Conservation (phyloP, 1,139 yeast species). For the Diutina mesorugosa region DNA sequence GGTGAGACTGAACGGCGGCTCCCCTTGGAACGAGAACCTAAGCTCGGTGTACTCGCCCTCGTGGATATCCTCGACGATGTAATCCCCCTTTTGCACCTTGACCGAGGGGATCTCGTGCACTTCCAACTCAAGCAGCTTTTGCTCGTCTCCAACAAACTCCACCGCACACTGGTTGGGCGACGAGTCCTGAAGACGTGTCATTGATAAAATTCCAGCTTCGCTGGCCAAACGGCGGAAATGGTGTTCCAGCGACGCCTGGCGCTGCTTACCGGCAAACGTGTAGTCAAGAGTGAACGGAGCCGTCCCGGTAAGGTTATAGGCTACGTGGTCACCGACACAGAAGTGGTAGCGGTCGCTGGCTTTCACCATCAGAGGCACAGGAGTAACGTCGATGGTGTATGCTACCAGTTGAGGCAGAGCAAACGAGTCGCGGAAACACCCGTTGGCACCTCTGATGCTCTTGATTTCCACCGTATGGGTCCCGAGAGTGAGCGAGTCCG, state of each 20-base stretch:
- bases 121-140: constrained; percentile 31
- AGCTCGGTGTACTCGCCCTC: constrained; percentile 82
- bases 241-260: constrained; percentile 44
- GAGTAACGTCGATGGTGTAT: constrained; percentile 47
- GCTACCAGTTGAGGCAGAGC: constrained; percentile 15
- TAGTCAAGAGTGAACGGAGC: constrained; percentile 72
- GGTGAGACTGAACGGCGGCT: constrained; percentile 58
- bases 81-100: constrained; percentile 70
- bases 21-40: constrained; percentile 52
- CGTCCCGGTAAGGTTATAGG: constrained; percentile 63
- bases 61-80: constrained; percentile 68
- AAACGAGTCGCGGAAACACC: constrained; percentile 43
- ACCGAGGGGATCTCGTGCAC: constrained; percentile 86
- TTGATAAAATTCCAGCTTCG: constrained; percentile 58
- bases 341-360: constrained; percentile 30
- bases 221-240: constrained; percentile 63
- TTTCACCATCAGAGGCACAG: constrained; percentile 54
- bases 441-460: constrained; percentile 49
- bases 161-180: constrained; percentile 61
- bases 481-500: not conserved
- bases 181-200: constrained; percentile 65
- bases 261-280: constrained; percentile 50
- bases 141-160: constrained; percentile 32
- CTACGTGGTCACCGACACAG: constrained; percentile 88
- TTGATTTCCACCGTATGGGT: not conserved